Base-by-base conservation (phyloP, 768 basidiomycete species). In the Lentinula boryana region DNA sequence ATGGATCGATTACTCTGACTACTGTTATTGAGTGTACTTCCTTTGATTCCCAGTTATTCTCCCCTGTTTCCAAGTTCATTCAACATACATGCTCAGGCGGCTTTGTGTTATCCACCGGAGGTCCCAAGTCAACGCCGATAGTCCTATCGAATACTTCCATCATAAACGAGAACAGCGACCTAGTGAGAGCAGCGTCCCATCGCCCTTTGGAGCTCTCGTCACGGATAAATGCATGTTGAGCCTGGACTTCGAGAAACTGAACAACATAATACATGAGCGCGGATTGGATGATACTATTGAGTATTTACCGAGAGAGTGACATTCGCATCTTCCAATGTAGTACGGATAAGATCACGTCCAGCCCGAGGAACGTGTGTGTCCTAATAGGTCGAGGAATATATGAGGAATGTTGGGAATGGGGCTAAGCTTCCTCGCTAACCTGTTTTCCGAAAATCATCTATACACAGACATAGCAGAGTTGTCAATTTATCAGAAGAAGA, bases 391-490 rank as follows among this genome's bases (percentile, higher is more conserved):
- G 12, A 52, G 61, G 38, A 58, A 46, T 58, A 33, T 46, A 35
- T 41, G 6, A 54, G 41, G 7, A 8, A 38, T n/a, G 15, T 50
- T 33, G 58, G 52, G 48, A 15, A 49, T 6, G 23, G 46, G 55
- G 23, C 2, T 12, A 50, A 27, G 15, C 8, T 50, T 12, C 21
- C 13, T 18, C 6, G 62, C 75, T 58, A 66, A 85, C 91, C 80
- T 95, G 93, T 70, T 95, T 95, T 6, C 96, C 96, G 68, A 98
- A 98, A 56, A 98, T 93, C 89, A 97, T 89, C 84, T 95, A 15
- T 35, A 27, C 16, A 32, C 32, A 21, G 54, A 41, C n/a, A 55
- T 31, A 51, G 18, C 43, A 40, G 21, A 60, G 12, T 27, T 12
- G 31, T n/a, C 13, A 49, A 13, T 35, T 4, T 38, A 38, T 38